Evolutionary conservation across 2,329 filamentous ascomycete species (phyloP).

Genomic region (Ophiostoma angusticollis): DNA sequence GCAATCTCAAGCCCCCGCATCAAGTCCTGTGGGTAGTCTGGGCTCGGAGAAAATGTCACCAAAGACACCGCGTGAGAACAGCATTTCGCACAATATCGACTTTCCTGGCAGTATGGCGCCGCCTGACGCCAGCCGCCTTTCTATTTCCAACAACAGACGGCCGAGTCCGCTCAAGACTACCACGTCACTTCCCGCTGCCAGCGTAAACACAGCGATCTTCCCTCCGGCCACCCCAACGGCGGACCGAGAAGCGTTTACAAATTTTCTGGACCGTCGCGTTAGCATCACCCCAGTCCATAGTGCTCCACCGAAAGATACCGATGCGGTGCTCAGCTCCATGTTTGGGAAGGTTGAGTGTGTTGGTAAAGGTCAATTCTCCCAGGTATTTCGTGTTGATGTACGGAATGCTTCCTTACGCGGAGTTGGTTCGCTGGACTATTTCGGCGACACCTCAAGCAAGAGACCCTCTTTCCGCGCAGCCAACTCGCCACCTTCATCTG

Average conservation of each 20-base stretch:
- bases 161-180: background rate
- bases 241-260: slow-evolving; percentile 36
- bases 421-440: slow-evolving; percentile 24
- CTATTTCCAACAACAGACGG: slow-evolving; percentile 50
- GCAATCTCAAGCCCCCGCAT: background rate
- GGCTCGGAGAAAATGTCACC: slow-evolving; percentile 43
- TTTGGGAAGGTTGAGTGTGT: slow-evolving; percentile 73
- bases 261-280: slow-evolving; percentile 41
- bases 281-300: slow-evolving; percentile 59
- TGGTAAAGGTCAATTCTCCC: slow-evolving; percentile 85
- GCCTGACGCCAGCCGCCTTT: slow-evolving; percentile 69
- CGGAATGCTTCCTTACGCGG: slow-evolving; percentile 13
- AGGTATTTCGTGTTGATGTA: slow-evolving; percentile 67
- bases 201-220: slow-evolving; percentile 20
- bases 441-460: slow-evolving; percentile 13
- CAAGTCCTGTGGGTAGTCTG: slow-evolving; percentile 41
- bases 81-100: slow-evolving; percentile 7
- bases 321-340: slow-evolving; percentile 57
- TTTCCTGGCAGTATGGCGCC: slow-evolving; percentile 39
- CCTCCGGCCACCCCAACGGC: slow-evolving; percentile 75
- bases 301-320: slow-evolving; percentile 59
- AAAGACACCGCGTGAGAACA: slow-evolving; percentile 62
- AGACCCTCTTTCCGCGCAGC: slow-evolving; percentile 19
- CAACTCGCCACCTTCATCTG: slow-evolving; percentile 17
- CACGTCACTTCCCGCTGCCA: slow-evolving; percentile 17